phyloP scores from a whole-genome alignment of 441 rosid species.

The Populus hybrid region DNA sequence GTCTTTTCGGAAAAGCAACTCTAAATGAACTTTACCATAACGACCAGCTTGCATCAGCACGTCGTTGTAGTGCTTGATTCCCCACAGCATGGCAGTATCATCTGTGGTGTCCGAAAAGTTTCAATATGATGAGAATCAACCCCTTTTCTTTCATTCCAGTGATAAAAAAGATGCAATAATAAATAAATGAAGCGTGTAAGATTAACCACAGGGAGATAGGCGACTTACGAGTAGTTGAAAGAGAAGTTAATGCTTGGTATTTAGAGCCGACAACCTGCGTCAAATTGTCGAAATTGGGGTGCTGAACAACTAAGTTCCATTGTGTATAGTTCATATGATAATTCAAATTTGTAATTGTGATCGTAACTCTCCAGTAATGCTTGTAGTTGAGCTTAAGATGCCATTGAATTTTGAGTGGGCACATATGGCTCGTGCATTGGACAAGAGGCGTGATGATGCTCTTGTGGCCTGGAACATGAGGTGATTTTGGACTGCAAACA shows the following conservation, averaged over 20 bases:
- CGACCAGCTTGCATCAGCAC: slow-evolving; percentile 66
- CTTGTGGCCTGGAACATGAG: slow-evolving; percentile 50
- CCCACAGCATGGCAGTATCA: slow-evolving; percentile 73
- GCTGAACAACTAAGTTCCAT: slow-evolving; percentile 79
- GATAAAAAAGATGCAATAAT: neutral
- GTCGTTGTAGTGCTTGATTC: slow-evolving; percentile 63
- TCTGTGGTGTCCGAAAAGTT: slow-evolving; percentile 45
- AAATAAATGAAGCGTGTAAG: neutral
- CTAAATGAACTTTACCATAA: slow-evolving; percentile 62
- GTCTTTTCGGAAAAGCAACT: slow-evolving; percentile 63
- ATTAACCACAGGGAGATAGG: neutral
- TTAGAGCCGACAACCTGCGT: slow-evolving; percentile 69
- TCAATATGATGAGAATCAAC: slow-evolving; percentile 13
- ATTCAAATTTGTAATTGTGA: slow-evolving; percentile 77
- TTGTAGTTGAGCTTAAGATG: slow-evolving; percentile 78
- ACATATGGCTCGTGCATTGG: slow-evolving; percentile 81
- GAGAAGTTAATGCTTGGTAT: slow-evolving; percentile 54
- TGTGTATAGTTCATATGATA: slow-evolving; percentile 71
- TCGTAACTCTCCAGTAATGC: slow-evolving; percentile 78
- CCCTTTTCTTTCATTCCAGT: neutral
- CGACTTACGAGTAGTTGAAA: slow-evolving; percentile 58
- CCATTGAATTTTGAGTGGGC: slow-evolving; percentile 88
- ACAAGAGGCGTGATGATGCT: slow-evolving; percentile 48
- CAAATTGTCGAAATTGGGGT: slow-evolving; percentile 80
- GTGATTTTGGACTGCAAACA: slow-evolving; percentile 42